phyloP scores from a whole-genome alignment of 2,329 filamentous ascomycete genomes.

The Colletotrichum sp. region DNA sequence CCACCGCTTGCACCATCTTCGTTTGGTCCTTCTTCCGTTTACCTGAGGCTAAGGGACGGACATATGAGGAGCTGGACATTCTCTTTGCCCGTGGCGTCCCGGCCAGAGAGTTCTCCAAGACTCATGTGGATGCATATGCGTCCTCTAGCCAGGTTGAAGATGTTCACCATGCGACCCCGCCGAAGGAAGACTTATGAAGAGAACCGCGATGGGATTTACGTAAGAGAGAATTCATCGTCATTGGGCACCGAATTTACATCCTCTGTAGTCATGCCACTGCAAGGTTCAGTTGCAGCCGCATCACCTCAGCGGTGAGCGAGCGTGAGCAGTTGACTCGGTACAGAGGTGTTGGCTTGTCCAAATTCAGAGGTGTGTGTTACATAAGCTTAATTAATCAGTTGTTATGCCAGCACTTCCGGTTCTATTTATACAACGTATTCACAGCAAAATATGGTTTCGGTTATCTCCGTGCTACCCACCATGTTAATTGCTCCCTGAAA shows the following conservation, averaged over 20 bases:
- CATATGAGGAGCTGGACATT: constrained; percentile 58
- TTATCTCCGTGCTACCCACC: neutral
- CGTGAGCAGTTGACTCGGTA: no score
- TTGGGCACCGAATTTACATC: neutral
- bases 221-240: neutral
- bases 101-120: constrained; percentile 42
- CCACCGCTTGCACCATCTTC: constrained; percentile 46
- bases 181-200: neutral
- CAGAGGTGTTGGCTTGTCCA: neutral
- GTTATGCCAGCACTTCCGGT: neutral
- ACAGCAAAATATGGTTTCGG: neutral
- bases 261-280: neutral
- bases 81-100: constrained; percentile 50
- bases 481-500: neutral
- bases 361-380: neutral
- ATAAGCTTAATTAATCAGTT: neutral
- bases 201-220: neutral
- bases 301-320: no score
- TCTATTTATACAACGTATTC: neutral
- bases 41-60: constrained; percentile 56
- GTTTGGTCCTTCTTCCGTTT: constrained; percentile 57
- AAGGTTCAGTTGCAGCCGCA: no score
- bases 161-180: neutral
- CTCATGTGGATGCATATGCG: constrained; percentile 32
- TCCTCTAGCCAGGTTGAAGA: neutral